These are phyloP conservation scores for Metarhizium guizhouense DNA, from an alignment of 2,329 filamentous ascomycete genomes.

Conservation along the genomic window DNA sequence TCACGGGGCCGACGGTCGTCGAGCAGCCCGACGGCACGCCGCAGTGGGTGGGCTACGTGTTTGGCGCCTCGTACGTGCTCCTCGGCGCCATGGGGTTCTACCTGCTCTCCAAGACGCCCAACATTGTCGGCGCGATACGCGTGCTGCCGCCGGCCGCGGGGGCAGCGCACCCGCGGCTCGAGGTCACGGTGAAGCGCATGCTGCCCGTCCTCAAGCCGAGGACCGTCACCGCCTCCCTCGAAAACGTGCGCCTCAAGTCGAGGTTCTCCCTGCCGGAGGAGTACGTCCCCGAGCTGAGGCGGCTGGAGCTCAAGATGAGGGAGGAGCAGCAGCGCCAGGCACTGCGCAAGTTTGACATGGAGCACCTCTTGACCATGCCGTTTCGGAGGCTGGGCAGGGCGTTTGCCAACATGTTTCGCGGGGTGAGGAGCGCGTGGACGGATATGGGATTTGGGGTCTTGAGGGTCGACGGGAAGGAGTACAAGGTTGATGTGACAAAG, in stretches of 20 bases:
- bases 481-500: conserved; percentile 49
- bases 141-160: conserved; percentile 37
- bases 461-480: conserved; percentile 34
- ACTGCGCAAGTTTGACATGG: conserved; percentile 41
- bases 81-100: conserved; percentile 53
- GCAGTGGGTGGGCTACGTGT: conserved; percentile 48
- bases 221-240: conserved; percentile 27
- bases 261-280: conserved; percentile 29
- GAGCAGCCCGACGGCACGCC: conserved; percentile 38
- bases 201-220: conserved; percentile 38
- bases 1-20: conserved; percentile 24
- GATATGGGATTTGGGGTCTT: conserved; percentile 48
- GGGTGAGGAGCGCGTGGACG: conserved; percentile 41
- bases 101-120: conserved; percentile 47
- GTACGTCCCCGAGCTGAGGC: conserved; percentile 26
- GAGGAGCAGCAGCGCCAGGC: conserved; percentile 29
- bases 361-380: conserved; percentile 47
- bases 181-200: conserved; percentile 42
- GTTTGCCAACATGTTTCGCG: conserved; percentile 31
- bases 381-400: conserved; percentile 41
- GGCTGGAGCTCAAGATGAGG: conserved; percentile 20
- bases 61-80: conserved; percentile 47
- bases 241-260: conserved; percentile 25
- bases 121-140: conserved; percentile 49
- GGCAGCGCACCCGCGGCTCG: conserved; percentile 32